Base-by-base conservation (phyloP, 345 rosid genomes). In the Psidium guajava region DNA sequence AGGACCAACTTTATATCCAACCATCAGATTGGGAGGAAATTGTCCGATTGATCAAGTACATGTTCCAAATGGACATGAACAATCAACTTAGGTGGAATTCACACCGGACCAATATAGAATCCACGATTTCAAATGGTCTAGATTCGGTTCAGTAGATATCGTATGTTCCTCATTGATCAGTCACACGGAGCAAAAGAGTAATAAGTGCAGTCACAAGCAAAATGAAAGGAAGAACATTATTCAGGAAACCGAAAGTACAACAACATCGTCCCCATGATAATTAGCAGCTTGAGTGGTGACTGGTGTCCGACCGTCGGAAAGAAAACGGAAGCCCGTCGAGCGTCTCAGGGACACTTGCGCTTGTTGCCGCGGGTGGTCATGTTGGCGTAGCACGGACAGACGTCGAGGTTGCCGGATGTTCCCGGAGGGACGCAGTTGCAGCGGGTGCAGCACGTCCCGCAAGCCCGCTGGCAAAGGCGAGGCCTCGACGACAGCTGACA, bases 401-500 rank as follows among this genome's bases (percentile, higher is more conserved):
- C 89, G 6, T 93, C 94, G 13, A 88, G 82, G 91, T 95, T 91
- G 24, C 95, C 95, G 74, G 89, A 84, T 27, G 97, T 95, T 8
- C 95, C 96, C 4, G 95, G 92, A 74, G 98, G 99, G 20, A 95
- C 97, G 27, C 98, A 96, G 85, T 85, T 91, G 94, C 99, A 96
- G 13, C 90, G 88, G 2, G 82, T 83, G 69, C 97, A 95, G 73
- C 98, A 95, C 20, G 92, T 93, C 81, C 96, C 95, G 27, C 99
- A 95, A 11, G 97, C 99, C 84, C 95, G 88, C 36, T 91, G 88
- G 88, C 98, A 96, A 14, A 92, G 88, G 2, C 32, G 82, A 5
- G 92, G 98, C 88, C 95, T 91, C 4, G 94, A 92, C 2, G 98
- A 90, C 42, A 89, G 85, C 49, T 52, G 90, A 88, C 98, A 95